A percentile compares a stretch with the other conserved stretches of the same genome.
Conservation (phyloP, 495 filamentous ascomycete genomes). For the Trichoderma virens region DNA sequence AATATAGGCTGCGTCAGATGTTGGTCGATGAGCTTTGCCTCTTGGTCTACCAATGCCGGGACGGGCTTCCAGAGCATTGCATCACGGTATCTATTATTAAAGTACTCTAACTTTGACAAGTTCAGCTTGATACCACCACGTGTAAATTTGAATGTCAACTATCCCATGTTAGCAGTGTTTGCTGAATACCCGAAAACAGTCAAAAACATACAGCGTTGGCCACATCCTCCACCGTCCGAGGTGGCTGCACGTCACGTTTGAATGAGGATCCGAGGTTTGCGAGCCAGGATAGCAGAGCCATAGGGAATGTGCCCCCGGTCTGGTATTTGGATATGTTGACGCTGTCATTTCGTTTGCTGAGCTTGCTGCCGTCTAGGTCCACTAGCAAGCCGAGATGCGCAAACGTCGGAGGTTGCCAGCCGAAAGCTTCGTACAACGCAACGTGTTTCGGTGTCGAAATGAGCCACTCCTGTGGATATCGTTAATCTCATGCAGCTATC, state of each 20-base stretch:
- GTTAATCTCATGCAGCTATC: constrained; percentile 1
- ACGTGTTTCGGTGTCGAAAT: constrained; percentile 85
- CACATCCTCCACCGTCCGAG: constrained; percentile 52
- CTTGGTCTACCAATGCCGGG: background rate
- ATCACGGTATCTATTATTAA: constrained; percentile 65
- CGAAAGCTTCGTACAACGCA: constrained; percentile 78
- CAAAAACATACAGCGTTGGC: constrained; percentile 48
- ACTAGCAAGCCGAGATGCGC: constrained; percentile 84
- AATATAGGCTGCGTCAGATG: background rate
- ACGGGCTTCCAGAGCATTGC: constrained; percentile 2
- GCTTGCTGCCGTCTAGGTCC: constrained; percentile 66
- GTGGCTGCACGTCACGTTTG: background rate
- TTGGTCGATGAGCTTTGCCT: background rate
- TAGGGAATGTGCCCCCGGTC: constrained; percentile 61
- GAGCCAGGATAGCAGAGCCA: constrained; percentile 74
- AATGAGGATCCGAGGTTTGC: constrained; percentile 61
- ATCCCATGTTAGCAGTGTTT: background rate
- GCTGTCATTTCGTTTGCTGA: constrained; percentile 78
- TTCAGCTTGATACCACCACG: constrained; percentile 80
- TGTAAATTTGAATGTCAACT: constrained; percentile 80
- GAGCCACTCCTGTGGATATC: constrained; percentile 68
- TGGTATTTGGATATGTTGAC: constrained; percentile 63
- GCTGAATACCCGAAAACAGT: background rate
- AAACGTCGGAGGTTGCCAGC: constrained; percentile 76
- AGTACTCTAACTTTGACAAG: constrained; percentile 69